These are phyloP conservation scores for Nakazawaea laoshanensis DNA, from an alignment of 805 yeast genomes.

Conservation along the genomic window DNA sequence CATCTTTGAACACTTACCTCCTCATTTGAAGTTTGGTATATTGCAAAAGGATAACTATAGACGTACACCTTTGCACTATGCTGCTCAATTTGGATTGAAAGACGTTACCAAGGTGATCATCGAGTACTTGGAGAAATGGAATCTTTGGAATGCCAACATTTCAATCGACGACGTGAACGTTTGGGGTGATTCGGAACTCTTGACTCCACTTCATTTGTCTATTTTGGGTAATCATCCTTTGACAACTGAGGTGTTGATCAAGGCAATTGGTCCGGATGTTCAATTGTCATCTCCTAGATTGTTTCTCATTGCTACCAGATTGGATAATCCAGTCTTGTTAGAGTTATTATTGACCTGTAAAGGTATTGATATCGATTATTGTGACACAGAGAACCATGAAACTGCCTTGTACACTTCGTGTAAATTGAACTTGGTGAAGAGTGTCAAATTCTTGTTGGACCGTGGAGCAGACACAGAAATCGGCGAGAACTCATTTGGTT, in stretches of 20 bases:
- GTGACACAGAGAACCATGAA: constrained; percentile 55
- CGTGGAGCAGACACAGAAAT: constrained; percentile 67
- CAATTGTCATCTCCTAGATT: constrained; percentile 44
- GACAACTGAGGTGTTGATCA: constrained; percentile 55
- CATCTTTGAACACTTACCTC: constrained; percentile 48
- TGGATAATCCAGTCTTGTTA: constrained; percentile 52
- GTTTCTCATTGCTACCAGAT: constrained; percentile 58
- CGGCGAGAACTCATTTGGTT: constrained; percentile 72
- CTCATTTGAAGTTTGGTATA: constrained; percentile 44
- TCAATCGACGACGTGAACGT: constrained; percentile 46
- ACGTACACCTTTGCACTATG: constrained; percentile 85
- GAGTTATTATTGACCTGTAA: constrained; percentile 42
- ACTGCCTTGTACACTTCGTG: constrained; percentile 80
- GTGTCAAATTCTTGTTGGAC: constrained; percentile 47
- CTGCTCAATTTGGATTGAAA: constrained; percentile 78
- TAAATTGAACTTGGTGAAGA: constrained; percentile 44
- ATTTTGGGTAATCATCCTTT: constrained; percentile 76
- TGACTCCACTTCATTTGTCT: constrained; percentile 79
- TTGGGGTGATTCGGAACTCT: constrained; percentile 75
- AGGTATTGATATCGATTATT: constrained; percentile 57
- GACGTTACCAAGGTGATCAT: constrained; percentile 53
- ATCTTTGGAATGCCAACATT: constrained; percentile 35
- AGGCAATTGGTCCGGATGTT: constrained; percentile 28
- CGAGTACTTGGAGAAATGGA: constrained; percentile 50
- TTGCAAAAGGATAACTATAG: constrained; percentile 65